Conservation (phyloP, 495 filamentous ascomycete genomes). For the Penicillium steckii region DNA sequence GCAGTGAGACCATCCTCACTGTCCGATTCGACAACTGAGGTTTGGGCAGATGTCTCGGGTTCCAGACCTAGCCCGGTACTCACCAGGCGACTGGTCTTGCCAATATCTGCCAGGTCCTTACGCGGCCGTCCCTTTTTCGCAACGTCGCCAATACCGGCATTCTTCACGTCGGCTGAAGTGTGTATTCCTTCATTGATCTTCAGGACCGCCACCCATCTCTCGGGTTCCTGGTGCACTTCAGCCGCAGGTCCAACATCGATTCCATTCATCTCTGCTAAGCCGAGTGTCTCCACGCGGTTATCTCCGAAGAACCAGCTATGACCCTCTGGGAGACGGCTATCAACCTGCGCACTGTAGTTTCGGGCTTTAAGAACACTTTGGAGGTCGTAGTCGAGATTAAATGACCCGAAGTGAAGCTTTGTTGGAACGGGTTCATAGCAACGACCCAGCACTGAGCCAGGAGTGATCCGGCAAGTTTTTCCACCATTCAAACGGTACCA, state of each 20-base stretch:
- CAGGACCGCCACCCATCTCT: constrained; percentile 45
- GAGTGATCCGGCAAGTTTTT: constrained; percentile 42
- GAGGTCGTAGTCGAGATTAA: constrained; percentile 32
- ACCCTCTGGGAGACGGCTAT: constrained; percentile 43
- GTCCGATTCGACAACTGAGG: neutral
- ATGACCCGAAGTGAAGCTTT: constrained; percentile 38
- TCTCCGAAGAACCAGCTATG: constrained; percentile 59
- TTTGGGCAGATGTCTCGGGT: neutral
- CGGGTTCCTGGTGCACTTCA: constrained; percentile 35
- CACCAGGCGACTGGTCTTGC: neutral
- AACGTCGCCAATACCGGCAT: neutral
- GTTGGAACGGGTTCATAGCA: constrained; percentile 53
- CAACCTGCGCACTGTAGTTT: constrained; percentile 38
- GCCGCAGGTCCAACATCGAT: constrained; percentile 44
- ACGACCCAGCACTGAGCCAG: constrained; percentile 52
- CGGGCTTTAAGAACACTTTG: constrained; percentile 39
- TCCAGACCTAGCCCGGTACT: neutral
- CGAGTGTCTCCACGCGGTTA: constrained; percentile 51
- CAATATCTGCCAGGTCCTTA: neutral
- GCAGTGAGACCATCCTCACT: neutral
- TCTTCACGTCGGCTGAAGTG: neutral
- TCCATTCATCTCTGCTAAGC: constrained; percentile 52
- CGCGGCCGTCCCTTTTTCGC: neutral
- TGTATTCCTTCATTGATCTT: constrained; percentile 30
- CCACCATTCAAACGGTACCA: constrained; percentile 49